A percentile compares a stretch with the other conserved stretches of the same genome.
phyloP scores from a whole-genome alignment of 2,329 filamentous ascomycete species.

The Exophiala bonariae region DNA sequence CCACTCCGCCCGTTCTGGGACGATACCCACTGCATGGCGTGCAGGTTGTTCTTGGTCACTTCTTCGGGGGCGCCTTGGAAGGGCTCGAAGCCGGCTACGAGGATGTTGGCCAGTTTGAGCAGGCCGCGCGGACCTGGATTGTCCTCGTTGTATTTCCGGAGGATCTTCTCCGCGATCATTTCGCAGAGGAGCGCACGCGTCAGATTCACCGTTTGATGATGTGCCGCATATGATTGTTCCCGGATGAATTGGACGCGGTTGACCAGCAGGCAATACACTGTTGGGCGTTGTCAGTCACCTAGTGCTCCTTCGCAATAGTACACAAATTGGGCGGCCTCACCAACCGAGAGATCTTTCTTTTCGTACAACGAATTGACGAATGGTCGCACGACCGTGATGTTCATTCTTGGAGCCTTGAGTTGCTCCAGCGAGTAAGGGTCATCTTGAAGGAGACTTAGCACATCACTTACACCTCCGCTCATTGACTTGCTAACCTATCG shows the following conservation, averaged over 20 bases:
- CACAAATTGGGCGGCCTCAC: slow-evolving; percentile 40
- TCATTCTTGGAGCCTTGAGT: slow-evolving; percentile 77
- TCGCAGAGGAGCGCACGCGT: slow-evolving; percentile 79
- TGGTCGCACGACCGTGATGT: slow-evolving; percentile 75
- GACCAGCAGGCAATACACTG: slow-evolving; percentile 80
- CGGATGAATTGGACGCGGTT: slow-evolving; percentile 78
- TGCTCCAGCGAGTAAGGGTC: slow-evolving; percentile 72
- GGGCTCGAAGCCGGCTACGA: slow-evolving; percentile 80
- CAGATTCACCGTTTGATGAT: slow-evolving; percentile 78
- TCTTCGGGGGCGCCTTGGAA: slow-evolving; percentile 78
- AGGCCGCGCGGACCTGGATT: slow-evolving; percentile 70
- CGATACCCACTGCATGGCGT: slow-evolving; percentile 42
- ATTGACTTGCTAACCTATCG: slow-evolving; percentile 30
- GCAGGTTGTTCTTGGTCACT: slow-evolving; percentile 60
- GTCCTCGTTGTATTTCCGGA: slow-evolving; percentile 77
- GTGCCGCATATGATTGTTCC: slow-evolving; percentile 72
- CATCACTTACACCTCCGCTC: too few species aligned
- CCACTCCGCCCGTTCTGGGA: slow-evolving; percentile 45
- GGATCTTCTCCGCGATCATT: slow-evolving; percentile 73
- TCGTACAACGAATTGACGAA: slow-evolving; percentile 82
- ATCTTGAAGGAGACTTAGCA: slow-evolving; percentile 46
- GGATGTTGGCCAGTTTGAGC: slow-evolving; percentile 72
- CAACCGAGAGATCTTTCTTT: slow-evolving; percentile 74
- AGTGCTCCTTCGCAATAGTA: background rate
- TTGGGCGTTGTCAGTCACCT: slow-evolving; percentile 12